phyloP scores from a whole-genome alignment of 129 eudicot species.

The Dittrichia graveolens region DNA sequence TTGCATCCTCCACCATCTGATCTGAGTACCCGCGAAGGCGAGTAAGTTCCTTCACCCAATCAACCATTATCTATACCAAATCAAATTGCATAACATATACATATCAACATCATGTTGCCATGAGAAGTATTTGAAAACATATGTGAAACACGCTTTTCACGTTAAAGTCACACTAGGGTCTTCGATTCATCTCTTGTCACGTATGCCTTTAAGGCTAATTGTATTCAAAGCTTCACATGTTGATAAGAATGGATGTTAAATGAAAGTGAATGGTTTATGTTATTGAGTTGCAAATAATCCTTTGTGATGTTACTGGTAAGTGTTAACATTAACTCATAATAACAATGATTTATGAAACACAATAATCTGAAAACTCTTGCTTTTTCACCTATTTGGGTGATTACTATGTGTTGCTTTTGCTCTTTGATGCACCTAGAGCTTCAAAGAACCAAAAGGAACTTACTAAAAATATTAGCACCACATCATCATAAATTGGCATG shows the following conservation, averaged over 20 bases:
- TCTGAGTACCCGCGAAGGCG: conserved; percentile 75
- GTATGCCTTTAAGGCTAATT: not conserved
- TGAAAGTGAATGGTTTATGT: not conserved
- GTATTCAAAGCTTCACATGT: not conserved
- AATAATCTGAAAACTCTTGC: not conserved
- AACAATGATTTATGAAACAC: not conserved
- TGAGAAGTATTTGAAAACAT: conserved; percentile 3
- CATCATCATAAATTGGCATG: not conserved
- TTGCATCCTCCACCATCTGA: conserved; percentile 87
- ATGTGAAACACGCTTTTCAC: not conserved
- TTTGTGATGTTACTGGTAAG: not conserved
- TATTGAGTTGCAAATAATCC: not conserved
- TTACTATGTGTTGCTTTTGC: not conserved
- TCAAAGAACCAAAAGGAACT: not conserved
- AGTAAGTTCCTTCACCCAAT: conserved; percentile 85
- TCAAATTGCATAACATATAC: conserved; percentile 18
- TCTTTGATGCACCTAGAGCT: not conserved
- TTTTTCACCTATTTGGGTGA: not conserved
- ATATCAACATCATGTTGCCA: conserved; percentile 12
- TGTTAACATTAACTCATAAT: not conserved
- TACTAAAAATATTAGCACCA: not conserved
- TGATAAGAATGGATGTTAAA: not conserved
- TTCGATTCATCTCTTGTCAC: not conserved
- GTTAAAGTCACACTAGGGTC: not conserved
- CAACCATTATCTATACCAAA: conserved; percentile 52